Evolutionary conservation across 2,329 filamentous ascomycete genomes (phyloP).

Genomic region (Penicillium sp.): DNA sequence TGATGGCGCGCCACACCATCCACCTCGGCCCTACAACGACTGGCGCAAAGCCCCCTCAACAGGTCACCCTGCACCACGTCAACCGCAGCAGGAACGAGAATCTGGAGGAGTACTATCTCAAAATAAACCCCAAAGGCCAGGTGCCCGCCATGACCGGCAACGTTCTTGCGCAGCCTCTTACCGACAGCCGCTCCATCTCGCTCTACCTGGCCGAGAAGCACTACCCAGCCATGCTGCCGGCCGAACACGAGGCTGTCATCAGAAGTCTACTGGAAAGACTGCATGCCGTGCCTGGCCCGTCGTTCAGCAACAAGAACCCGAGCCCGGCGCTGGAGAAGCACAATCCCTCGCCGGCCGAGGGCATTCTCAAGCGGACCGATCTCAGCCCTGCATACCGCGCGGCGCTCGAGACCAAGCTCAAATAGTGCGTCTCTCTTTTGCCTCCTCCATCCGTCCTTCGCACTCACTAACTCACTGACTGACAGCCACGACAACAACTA

Average conservation of each 20-base stretch:
- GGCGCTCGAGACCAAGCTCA: constrained; percentile 9
- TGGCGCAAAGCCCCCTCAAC: background rate
- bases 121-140: constrained; percentile 11
- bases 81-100: background rate
- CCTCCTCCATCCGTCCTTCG: background rate
- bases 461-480: background rate
- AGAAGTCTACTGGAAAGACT: constrained; percentile 2
- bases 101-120: constrained; percentile 2
- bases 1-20: constrained; percentile 9
- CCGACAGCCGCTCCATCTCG: constrained; percentile 9
- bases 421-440: constrained; percentile 2
- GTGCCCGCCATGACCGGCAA: constrained; percentile 10
- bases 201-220: constrained; percentile 8
- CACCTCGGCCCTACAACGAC: constrained; percentile 1
- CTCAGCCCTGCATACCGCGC: constrained; percentile 11
- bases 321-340: constrained; percentile 2
- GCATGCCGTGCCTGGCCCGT: constrained; percentile 7
- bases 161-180: constrained; percentile 7
- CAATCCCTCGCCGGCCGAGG: constrained; percentile 9
- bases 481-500: constrained; percentile 8
- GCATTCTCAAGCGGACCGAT: constrained; percentile 10
- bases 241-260: background rate
- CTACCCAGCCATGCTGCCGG: constrained; percentile 5
- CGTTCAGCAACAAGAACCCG: constrained; percentile 10
- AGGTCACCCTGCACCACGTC: constrained; percentile 1